Conservation (phyloP, 1,284 basidiomycete genomes). For the Cryptococcus sp. region DNA sequence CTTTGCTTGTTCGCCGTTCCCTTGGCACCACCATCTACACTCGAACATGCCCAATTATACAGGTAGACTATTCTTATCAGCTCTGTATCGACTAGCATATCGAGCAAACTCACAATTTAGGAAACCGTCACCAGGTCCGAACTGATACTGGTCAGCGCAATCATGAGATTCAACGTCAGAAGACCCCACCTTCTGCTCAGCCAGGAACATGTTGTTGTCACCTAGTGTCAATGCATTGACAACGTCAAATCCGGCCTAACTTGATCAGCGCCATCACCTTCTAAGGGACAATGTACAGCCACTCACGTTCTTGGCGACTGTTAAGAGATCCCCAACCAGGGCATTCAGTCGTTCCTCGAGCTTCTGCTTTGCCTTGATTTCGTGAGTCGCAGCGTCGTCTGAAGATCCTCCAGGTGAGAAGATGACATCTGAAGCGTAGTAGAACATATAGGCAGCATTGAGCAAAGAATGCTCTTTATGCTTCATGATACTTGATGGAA, state of each 20-base stretch:
- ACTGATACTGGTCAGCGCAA: conserved; percentile 52
- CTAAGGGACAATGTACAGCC: not conserved
- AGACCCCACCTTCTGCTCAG: conserved; percentile 67
- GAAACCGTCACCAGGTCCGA: conserved; percentile 83
- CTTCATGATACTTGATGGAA: conserved; percentile 66
- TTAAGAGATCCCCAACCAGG: conserved; percentile 71
- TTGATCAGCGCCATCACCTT: not conserved
- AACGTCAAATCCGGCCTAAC: conserved; percentile 80
- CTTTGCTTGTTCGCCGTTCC: conserved; percentile 30
- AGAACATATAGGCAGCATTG: conserved; percentile 56
- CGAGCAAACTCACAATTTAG: conserved; percentile 49
- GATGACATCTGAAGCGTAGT: conserved; percentile 50
- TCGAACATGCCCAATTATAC: conserved; percentile 85
- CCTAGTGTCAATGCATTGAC: conserved; percentile 92
- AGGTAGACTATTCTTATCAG: conserved; percentile 58
- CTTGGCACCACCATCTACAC: conserved; percentile 59
- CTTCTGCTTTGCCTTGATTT: conserved; percentile 57
- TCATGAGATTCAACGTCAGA: not conserved
- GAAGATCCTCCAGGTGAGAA: conserved; percentile 34
- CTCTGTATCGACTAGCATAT: not conserved
- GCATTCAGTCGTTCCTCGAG: conserved; percentile 68
- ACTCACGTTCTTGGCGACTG: conserved; percentile 62
- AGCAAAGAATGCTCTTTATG: conserved; percentile 46
- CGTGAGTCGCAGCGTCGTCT: conserved; percentile 29
- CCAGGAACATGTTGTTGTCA: conserved; percentile 81